Conservation (phyloP, 2,329 filamentous ascomycete genomes). For the Chrysoporthe cubensis region DNA sequence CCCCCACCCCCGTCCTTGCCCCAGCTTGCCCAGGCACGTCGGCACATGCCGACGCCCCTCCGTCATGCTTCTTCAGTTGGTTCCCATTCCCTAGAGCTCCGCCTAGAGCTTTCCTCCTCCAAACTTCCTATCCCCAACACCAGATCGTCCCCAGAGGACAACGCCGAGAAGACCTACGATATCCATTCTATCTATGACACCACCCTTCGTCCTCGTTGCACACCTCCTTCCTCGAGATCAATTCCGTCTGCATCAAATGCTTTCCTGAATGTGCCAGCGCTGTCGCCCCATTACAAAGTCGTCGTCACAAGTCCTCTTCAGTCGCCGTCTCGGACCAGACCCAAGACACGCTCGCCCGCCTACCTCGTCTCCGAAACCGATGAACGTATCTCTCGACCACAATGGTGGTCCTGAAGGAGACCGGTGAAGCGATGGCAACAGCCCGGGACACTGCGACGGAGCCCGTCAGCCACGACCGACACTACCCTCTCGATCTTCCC, state of each 20-base stretch:
- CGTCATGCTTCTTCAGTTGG: too few species aligned
- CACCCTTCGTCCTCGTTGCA: not conserved
- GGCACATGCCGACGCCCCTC: too few species aligned
- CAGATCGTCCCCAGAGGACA: too few species aligned
- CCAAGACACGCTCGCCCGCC: not conserved
- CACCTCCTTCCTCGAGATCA: not conserved
- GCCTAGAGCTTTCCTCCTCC: not conserved
- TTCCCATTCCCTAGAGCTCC: not conserved
- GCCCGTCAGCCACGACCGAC: constrained; percentile 19
- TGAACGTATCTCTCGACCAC: too few species aligned
- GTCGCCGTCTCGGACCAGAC: not conserved
- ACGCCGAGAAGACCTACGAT: too few species aligned
- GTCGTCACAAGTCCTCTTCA: not conserved
- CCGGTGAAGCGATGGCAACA: not conserved
- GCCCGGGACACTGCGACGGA: not conserved
- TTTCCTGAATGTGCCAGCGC: not conserved
- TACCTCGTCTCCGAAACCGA: too few species aligned
- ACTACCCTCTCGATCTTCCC: constrained; percentile 42
- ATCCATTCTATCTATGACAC: not conserved
- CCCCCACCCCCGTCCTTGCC: not conserved
- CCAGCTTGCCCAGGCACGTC: not conserved
- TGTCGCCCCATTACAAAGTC: not conserved
- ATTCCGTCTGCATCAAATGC: not conserved
- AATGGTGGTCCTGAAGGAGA: not conserved
- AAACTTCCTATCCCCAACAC: not conserved